Conservation (phyloP, 1,139 yeast species). For the Tardiomyces depauwii region DNA sequence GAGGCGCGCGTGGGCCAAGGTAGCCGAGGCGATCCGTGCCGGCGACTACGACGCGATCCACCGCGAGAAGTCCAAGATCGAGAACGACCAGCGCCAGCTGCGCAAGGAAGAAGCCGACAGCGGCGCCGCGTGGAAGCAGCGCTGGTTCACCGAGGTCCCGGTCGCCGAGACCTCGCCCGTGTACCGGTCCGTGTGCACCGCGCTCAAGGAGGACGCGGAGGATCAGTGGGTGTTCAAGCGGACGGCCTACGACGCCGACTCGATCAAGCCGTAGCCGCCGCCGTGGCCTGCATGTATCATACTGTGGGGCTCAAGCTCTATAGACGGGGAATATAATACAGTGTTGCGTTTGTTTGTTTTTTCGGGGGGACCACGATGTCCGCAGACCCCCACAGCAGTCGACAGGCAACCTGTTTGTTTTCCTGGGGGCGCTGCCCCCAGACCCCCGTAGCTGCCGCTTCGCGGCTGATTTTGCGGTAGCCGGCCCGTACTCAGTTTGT, state of each 20-base stretch:
- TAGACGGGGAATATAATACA: too few relatives aligned
- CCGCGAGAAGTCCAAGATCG: slow-evolving; percentile 63
- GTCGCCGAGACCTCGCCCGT: neutral
- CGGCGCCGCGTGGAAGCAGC: slow-evolving; percentile 55
- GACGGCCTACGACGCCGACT: neutral
- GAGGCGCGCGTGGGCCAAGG: slow-evolving; percentile 76
- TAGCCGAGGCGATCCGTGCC: slow-evolving; percentile 71
- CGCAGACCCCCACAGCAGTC: too few relatives aligned
- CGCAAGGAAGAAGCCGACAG: slow-evolving; percentile 58
- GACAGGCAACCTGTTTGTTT: too few relatives aligned
- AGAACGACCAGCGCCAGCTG: slow-evolving; percentile 70
- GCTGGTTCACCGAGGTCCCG: slow-evolving; percentile 52
- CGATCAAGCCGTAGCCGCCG: neutral
- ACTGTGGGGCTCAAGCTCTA: too few relatives aligned
- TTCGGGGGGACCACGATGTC: too few relatives aligned
- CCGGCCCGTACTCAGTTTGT: too few relatives aligned
- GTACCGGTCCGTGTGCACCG: neutral
- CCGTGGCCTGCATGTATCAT: too few relatives aligned
- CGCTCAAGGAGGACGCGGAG: neutral
- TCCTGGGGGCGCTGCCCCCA: too few relatives aligned
- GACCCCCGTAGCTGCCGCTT: too few relatives aligned
- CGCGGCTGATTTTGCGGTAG: too few relatives aligned
- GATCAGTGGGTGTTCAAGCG: neutral
- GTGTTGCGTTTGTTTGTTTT: too few relatives aligned
- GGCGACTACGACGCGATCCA: slow-evolving; percentile 69